A percentile compares a stretch with the other conserved stretches of the same genome.
Conservation (phyloP, 2,329 filamentous ascomycete species). For the Talaromyces islandicus region DNA sequence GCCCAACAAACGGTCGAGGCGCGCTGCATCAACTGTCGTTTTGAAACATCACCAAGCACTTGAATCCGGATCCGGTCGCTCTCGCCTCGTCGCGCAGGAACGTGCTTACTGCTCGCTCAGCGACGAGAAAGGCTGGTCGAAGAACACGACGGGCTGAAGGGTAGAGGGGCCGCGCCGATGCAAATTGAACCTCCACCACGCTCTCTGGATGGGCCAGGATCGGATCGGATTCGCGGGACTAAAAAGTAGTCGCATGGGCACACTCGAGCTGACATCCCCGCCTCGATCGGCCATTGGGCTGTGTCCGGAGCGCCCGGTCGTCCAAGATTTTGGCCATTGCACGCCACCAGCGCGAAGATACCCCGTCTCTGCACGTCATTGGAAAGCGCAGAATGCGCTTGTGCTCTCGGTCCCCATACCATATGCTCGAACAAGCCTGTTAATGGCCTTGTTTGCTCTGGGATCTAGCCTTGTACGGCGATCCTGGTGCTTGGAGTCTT, state of each 20-base stretch:
- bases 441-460: not conserved
- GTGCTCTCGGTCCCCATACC: not conserved
- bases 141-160: not conserved
- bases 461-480: not conserved
- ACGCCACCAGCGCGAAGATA: constrained; percentile 10
- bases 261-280: constrained; percentile 29
- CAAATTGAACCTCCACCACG: not conserved
- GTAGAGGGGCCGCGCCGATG: not conserved
- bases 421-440: not conserved
- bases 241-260: constrained; percentile 2
- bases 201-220: not conserved
- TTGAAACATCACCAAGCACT: not conserved
- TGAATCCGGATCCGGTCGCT: not conserved
- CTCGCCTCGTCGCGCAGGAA: not conserved
- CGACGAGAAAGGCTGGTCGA: not conserved
- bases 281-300: constrained; percentile 35
- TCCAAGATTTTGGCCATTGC: constrained; percentile 4
- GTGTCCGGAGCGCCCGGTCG: constrained; percentile 21
- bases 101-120: not conserved
- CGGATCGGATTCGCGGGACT: not conserved
- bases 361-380: not conserved
- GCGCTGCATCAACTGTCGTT: not conserved
- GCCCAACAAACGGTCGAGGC: not conserved
- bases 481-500: not conserved
- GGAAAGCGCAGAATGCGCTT: not conserved